These are phyloP conservation scores for Talaromyces liani DNA, from an alignment of 495 filamentous ascomycete genomes.

Conservation along the genomic window DNA sequence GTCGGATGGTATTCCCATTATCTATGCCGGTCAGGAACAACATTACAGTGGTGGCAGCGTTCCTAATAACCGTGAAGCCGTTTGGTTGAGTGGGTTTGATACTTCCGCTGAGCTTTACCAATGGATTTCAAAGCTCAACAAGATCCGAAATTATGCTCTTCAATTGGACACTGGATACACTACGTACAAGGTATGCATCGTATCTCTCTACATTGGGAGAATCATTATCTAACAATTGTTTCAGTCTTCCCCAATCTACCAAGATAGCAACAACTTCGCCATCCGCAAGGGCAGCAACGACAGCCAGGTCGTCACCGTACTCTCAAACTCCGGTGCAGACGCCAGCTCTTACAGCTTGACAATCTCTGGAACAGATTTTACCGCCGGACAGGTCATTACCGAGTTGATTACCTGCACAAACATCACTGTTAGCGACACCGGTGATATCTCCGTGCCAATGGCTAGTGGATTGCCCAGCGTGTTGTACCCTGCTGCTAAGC, in stretches of 20 bases:
- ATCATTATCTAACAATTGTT: neutral
- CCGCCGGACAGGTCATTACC: conserved; percentile 22
- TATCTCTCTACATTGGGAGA: neutral
- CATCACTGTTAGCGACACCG: conserved; percentile 27
- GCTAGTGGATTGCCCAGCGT: conserved; percentile 21
- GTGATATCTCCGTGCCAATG: conserved; percentile 31
- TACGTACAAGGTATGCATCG: conserved; percentile 32
- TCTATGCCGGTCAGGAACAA: conserved; percentile 70
- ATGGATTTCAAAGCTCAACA: conserved; percentile 51
- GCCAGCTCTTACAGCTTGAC: conserved; percentile 39
- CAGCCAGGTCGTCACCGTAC: conserved; percentile 49
- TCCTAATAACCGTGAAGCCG: conserved; percentile 66
- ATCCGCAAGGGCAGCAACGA: conserved; percentile 56
- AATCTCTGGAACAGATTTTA: conserved; percentile 34
- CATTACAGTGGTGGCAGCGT: conserved; percentile 56
- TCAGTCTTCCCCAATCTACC: conserved; percentile 39
- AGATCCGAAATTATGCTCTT: conserved; percentile 51
- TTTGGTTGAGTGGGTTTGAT: conserved; percentile 61
- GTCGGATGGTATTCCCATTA: conserved; percentile 58
- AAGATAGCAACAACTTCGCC: conserved; percentile 48
- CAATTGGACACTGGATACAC: conserved; percentile 35
- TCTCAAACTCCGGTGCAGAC: conserved; percentile 49
- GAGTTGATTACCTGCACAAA: conserved; percentile 39
- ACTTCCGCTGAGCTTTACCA: conserved; percentile 56
- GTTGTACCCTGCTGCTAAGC: conserved; percentile 14